Evolutionary conservation across 768 basidiomycete species (phyloP).

Genomic region (button mushroom (Agaricus bisporus)): DNA sequence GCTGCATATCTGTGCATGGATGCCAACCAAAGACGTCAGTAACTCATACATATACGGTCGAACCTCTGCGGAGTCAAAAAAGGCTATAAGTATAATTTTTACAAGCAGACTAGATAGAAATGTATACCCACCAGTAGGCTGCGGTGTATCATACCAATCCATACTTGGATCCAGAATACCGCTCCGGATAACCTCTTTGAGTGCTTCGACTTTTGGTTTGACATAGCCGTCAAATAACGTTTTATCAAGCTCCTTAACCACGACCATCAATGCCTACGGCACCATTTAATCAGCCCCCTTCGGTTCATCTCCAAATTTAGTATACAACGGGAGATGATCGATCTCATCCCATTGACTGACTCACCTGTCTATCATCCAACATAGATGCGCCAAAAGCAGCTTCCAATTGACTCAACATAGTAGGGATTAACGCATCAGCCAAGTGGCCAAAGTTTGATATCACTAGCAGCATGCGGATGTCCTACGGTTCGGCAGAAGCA

Average conservation of each 20-base stretch:
- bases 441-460: slow-evolving; percentile 85
- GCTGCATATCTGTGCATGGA: slow-evolving; percentile 86
- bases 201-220: slow-evolving; percentile 69
- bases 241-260: slow-evolving; percentile 80
- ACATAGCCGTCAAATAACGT: slow-evolving; percentile 86
- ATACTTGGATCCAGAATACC: slow-evolving; percentile 78
- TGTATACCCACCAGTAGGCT: slow-evolving; percentile 69
- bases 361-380: slow-evolving; percentile 65
- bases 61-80: slow-evolving; percentile 49
- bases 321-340: slow-evolving; percentile 2
- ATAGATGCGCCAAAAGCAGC: slow-evolving; percentile 67
- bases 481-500: slow-evolving; percentile 37
- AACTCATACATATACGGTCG: slow-evolving; percentile 91
- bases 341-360: slow-evolving; percentile 9
- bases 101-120: neutral
- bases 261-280: slow-evolving; percentile 61
- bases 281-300: slow-evolving; percentile 6
- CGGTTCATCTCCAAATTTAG: slow-evolving; percentile 6
- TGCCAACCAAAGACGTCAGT: slow-evolving; percentile 81
- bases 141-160: slow-evolving; percentile 93
- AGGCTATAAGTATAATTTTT: too few relatives aligned
- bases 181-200: slow-evolving; percentile 60
- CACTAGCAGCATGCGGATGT: slow-evolving; percentile 80
- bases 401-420: slow-evolving; percentile 77
- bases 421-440: slow-evolving; percentile 62